Evolutionary conservation across 768 basidiomycete genomes (phyloP), one percentile per base, ranked within the genome.

Genomic region (Pholiota conissans): DNA sequence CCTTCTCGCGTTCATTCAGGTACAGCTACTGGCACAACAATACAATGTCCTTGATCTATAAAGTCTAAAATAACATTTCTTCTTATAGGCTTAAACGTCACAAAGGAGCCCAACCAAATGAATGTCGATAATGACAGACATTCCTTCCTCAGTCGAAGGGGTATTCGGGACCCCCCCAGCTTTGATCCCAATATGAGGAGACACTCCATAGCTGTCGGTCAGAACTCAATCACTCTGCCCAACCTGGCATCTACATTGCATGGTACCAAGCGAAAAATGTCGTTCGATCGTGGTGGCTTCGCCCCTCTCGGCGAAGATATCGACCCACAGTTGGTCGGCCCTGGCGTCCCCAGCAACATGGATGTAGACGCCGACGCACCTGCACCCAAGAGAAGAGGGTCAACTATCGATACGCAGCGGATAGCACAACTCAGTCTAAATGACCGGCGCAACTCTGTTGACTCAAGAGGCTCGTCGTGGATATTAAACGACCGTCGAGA

Each of bases 191-290:
- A 73, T 62, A 88, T 88, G 77, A 80, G 89, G 48, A 76, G 89
- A 22, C 88, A 89, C 65, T 89, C 89, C 26, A 85, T 90, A 61
- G 85, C 86, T 39, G 80, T 82, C 64, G 82, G 84, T 62, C 78
- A 76, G 49, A 75, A 80, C 40, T 71, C 75, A 50, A 77, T 79
- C 62, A 71, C 76, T 32, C 74, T 77, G 20, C 67, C 74, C 9
- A 71, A 72, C 59, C 69, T 71, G 20, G 68, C 73, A 7, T 64
- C 75, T 20, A 66, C 72, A 0, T 70, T 76, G 0, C 84, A 85
- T 65, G 90, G 90, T 52, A 86, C 84, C 57, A 93, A 93, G 71
- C 83, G 92, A 63, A 94, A 94, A 75, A 87, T 91, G 79, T 91
- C 91, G 22, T 76, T 79, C 61, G 90, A 90, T 77, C 79, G 83